Evolutionary conservation across 805 yeast genomes (phyloP).

Genomic region (Candida morakotiae): DNA sequence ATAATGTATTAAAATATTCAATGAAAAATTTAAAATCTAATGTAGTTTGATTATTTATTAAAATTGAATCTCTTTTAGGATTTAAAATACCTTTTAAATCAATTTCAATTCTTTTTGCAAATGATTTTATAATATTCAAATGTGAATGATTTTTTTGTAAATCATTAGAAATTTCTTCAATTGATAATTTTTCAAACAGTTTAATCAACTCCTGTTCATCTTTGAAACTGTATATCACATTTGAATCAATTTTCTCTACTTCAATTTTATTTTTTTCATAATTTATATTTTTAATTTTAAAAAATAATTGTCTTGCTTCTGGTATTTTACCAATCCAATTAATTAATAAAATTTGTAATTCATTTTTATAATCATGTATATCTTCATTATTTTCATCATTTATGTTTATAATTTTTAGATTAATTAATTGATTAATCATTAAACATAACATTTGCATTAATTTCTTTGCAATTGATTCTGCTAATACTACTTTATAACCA

Average conservation of each 20-base stretch:
- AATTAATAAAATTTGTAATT: constrained; percentile 55
- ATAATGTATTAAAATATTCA: constrained; percentile 25
- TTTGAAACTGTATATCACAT: not conserved
- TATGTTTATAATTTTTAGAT: constrained; percentile 40
- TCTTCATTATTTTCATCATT: constrained; percentile 27
- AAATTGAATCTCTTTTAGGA: not conserved
- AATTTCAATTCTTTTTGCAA: constrained; percentile 13
- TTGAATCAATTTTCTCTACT: not conserved
- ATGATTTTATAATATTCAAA: constrained; percentile 12
- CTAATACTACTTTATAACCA: constrained; percentile 24
- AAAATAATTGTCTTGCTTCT: constrained; percentile 59
- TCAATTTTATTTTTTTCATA: constrained; percentile 3
- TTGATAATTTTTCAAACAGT: constrained; percentile 9
- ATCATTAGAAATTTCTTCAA: constrained; percentile 16
- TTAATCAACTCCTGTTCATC: constrained; percentile 12
- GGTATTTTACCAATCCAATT: constrained; percentile 62
- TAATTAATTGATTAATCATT: constrained; percentile 53
- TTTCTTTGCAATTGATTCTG: constrained; percentile 34
- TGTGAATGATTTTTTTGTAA: constrained; percentile 12
- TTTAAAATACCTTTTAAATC: constrained; percentile 11
- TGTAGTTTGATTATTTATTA: constrained; percentile 9
- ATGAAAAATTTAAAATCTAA: constrained; percentile 24
- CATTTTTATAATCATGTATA: constrained; percentile 51
- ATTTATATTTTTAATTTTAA: constrained; percentile 22
- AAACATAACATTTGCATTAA: constrained; percentile 55